A percentile compares a stretch with the other conserved stretches of the same genome.
phyloP scores from a whole-genome alignment of 164 flowering plant species.

The Aristolochia fimbriata region DNA sequence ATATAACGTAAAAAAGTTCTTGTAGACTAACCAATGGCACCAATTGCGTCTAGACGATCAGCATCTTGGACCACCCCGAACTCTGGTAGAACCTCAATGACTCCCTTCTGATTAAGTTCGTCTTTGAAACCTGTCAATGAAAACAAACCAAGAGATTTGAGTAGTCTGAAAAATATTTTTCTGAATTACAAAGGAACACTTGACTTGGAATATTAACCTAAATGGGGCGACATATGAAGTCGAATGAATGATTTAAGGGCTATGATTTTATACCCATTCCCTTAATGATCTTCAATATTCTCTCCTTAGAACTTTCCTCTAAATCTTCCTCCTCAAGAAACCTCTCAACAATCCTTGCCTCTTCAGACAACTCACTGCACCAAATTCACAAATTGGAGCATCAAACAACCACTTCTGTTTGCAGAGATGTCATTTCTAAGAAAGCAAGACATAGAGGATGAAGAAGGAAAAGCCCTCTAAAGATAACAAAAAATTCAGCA shows the following conservation, averaged over 20 bases:
- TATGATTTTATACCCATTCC: slow-evolving; percentile 53
- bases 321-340: slow-evolving; percentile 67
- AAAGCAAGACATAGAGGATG: no score
- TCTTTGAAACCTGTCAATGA: not conserved
- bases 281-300: slow-evolving; percentile 51
- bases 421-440: no score
- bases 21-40: slow-evolving; percentile 62
- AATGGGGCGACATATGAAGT: not conserved
- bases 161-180: not conserved
- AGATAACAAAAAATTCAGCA: no score
- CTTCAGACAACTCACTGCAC: slow-evolving; percentile 65
- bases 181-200: not conserved
- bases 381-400: not conserved
- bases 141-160: not conserved
- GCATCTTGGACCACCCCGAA: slow-evolving; percentile 76
- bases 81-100: not conserved
- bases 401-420: no score
- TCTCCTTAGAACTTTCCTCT: slow-evolving; percentile 39
- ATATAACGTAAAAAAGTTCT: no score
- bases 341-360: slow-evolving; percentile 45
- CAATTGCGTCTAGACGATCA: slow-evolving; percentile 92
- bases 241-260: not conserved
- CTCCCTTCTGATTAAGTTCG: not conserved
- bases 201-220: no score
- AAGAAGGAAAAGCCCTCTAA: no score